Base-by-base conservation (phyloP, 805 yeast species). In the Zygosaccharomyces siamensis region DNA sequence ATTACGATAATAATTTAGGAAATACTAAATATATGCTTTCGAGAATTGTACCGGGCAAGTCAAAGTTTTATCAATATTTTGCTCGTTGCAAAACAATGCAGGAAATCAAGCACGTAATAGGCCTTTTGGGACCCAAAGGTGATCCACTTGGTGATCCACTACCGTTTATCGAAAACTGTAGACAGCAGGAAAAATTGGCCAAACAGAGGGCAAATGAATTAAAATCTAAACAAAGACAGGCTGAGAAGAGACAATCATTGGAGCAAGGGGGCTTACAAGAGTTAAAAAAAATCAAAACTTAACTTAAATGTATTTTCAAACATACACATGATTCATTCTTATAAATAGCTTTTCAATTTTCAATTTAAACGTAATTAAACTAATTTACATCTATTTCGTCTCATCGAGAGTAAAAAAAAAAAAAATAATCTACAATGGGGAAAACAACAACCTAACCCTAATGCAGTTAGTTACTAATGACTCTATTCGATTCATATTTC, bases 1-100 rank as follows among this genome's bases (percentile, higher is more conserved):
- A 73, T 46, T 79, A 74, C 63, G 83, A 81, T 42, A 88, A 86
- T 64, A 78, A 77, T 57, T 69, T 77, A 18, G 76, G 87, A 3
- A 89, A 89, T 64, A 79, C 93, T 1, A 93, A 93, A 69, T 92
- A 84, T 65, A 80, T 93, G 71, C 59, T 92, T 39, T 72, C 82
- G 30, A 81, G 89, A 60, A 81, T 88, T 69, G 73, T 88, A 10
- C 96, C 96, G 1, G 92, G 95, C 1, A 84, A 80, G 61, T 75
- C 80, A 3, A 71, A 74, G 10, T 71, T 79, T 42, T 86, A 86
- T 62, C 81, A 78, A 56, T 56, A 66, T 41, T 67, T 89, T 45
- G 73, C 81, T 49, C 72, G 75, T 57, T 69, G 80, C 37, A 88
- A 81, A 61, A 72, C 79, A 1, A 64, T 74, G 41, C 79, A 76